phyloP scores from a whole-genome alignment of 768 basidiomycete genomes.

The Trametes coccinea region DNA sequence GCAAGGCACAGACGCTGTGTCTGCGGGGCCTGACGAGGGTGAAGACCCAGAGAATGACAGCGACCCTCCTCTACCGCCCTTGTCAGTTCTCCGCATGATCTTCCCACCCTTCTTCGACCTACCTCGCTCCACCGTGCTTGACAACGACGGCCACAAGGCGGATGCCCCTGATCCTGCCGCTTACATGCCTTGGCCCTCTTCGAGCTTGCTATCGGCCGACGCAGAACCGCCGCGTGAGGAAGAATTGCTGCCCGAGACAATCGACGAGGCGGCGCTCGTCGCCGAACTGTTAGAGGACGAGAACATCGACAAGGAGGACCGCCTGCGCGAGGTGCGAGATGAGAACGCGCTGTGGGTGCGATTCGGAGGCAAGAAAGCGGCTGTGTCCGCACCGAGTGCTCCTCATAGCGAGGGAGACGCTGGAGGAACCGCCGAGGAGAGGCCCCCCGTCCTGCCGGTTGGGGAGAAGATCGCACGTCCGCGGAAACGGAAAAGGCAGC shows the following conservation, averaged over 20 bases:
- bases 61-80: background rate
- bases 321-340: constrained; percentile 36
- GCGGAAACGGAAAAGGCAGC: constrained; percentile 5
- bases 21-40: constrained; percentile 13
- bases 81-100: constrained; percentile 34
- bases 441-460: background rate
- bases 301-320: constrained; percentile 34
- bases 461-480: background rate
- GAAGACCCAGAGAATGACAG: background rate
- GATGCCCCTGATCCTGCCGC: constrained; percentile 15
- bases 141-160: background rate
- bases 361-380: background rate
- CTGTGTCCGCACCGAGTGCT: background rate
- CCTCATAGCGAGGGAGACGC: background rate
- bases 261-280: constrained; percentile 40
- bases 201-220: constrained; percentile 1
- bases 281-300: constrained; percentile 47
- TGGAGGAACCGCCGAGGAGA: background rate
- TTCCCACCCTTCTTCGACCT: constrained; percentile 39
- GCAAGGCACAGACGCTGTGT: constrained; percentile 11
- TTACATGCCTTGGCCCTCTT: constrained; percentile 26
- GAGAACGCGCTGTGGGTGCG: constrained; percentile 46
- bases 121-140: constrained; percentile 23
- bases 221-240: constrained; percentile 25
- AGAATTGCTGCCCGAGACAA: constrained; percentile 32